phyloP scores from a whole-genome alignment of 345 rosid genomes.

The Heritiera fomes region DNA sequence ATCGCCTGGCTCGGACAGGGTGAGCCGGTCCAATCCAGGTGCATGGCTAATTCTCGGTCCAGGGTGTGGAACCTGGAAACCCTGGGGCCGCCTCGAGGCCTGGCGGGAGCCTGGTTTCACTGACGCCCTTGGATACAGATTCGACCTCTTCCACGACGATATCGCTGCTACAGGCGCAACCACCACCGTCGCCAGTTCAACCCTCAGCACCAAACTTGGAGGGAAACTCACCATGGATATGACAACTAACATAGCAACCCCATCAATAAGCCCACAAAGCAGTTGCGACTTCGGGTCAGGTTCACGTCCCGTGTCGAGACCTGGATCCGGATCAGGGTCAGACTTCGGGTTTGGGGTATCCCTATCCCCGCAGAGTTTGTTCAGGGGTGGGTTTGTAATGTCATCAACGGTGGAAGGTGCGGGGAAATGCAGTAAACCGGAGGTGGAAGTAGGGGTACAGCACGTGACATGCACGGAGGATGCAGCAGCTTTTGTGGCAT shows the following conservation, averaged over 20 bases:
- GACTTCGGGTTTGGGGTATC: constrained; percentile 41
- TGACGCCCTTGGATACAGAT: constrained; percentile 69
- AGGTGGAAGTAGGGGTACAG: constrained; percentile 83
- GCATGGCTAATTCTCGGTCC: constrained; percentile 97
- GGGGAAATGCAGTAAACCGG: constrained; percentile 53
- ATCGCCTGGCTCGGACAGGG: constrained; percentile 81
- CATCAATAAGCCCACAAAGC: constrained; percentile 68
- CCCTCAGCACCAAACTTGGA: constrained; percentile 59
- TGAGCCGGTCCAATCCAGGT: constrained; percentile 80
- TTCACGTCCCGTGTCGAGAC: constrained; percentile 45
- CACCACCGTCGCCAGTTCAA: constrained; percentile 41
- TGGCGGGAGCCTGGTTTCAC: constrained; percentile 71
- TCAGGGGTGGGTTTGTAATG: constrained; percentile 76
- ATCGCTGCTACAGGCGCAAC: constrained; percentile 39
- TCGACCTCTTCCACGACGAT: constrained; percentile 74
- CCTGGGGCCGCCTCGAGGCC: constrained; percentile 94
- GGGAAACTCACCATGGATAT: constrained; percentile 79
- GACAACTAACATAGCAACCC: constrained; percentile 54
- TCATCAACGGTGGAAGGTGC: constrained; percentile 73
- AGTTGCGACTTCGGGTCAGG: constrained; percentile 80
- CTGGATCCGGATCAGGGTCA: constrained; percentile 79
- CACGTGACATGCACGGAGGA: constrained; percentile 98
- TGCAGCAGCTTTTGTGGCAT: constrained; percentile 88
- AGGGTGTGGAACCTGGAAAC: constrained; percentile 77
- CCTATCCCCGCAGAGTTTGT: constrained; percentile 22